Conservation (phyloP, 75 land plant species). For the Sequoiadendron giganteum region DNA sequence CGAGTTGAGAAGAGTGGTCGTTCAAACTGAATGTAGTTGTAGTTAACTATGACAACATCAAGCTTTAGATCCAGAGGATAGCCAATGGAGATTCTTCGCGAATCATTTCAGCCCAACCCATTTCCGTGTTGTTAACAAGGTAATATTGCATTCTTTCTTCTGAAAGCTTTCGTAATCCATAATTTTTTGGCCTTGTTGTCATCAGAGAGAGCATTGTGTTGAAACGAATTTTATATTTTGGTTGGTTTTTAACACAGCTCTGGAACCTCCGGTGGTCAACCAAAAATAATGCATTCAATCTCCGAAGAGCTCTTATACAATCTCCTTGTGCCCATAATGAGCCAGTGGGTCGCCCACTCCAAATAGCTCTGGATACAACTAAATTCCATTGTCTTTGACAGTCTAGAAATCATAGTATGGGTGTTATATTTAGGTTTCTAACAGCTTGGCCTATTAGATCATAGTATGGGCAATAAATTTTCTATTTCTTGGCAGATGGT, state of each 20-base stretch:
- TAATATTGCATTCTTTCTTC: neutral
- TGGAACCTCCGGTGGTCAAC: constrained; percentile 82
- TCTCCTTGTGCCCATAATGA: constrained; percentile 65
- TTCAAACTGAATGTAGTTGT: constrained; percentile 60
- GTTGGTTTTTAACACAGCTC: constrained; percentile 47
- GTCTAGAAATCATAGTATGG: neutral
- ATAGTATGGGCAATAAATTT: neutral
- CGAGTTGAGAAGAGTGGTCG: constrained; percentile 20
- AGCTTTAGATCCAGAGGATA: constrained; percentile 60
- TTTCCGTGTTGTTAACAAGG: constrained; percentile 53
- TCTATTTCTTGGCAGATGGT: no score
- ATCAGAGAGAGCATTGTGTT: neutral
- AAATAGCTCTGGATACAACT: neutral
- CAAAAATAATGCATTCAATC: constrained; percentile 74
- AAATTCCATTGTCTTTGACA: neutral
- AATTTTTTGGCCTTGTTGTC: no score
- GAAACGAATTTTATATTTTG: neutral
- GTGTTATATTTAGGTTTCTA: no score
- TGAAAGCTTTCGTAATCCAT: neutral
- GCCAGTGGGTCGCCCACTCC: constrained; percentile 29
- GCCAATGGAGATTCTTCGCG: constrained; percentile 63
- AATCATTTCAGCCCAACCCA: constrained; percentile 47
- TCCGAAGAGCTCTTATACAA: constrained; percentile 59
- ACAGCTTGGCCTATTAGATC: neutral
- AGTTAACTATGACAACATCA: constrained; percentile 50